Evolutionary conservation across 768 basidiomycete species (phyloP).

Genomic region (Lactarius vividus): DNA sequence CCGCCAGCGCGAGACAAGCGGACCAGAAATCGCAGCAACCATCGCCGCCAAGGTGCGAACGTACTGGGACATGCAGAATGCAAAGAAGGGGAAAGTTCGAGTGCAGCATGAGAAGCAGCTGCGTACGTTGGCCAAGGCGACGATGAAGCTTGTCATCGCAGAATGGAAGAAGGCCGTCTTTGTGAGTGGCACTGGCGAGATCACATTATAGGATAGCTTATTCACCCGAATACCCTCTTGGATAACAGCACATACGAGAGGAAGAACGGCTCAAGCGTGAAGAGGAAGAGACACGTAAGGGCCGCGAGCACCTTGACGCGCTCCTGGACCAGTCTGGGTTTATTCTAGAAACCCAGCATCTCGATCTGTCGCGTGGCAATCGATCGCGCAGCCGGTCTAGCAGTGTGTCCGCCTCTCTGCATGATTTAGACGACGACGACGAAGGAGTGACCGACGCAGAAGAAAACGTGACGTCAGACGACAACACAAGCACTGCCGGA

Average conservation of each 20-base stretch:
- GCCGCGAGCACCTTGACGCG: constrained; percentile 84
- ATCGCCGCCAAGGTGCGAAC: constrained; percentile 64
- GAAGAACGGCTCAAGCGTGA: constrained; percentile 60
- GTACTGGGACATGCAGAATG: constrained; percentile 72
- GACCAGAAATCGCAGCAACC: constrained; percentile 46
- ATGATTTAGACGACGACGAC: constrained; percentile 24
- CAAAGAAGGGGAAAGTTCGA: constrained; percentile 57
- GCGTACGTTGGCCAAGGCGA: constrained; percentile 65
- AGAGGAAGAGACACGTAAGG: constrained; percentile 74
- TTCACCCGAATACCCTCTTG: constrained; percentile 6
- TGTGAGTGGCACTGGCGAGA: constrained; percentile 43
- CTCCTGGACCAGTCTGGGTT: constrained; percentile 88
- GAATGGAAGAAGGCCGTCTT: constrained; percentile 91
- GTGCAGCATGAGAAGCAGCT: constrained; percentile 65
- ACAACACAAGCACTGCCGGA: constrained; percentile 32
- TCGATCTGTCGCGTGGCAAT: constrained; percentile 56
- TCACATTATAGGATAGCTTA: neutral
- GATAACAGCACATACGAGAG: constrained; percentile 65
- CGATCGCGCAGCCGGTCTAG: constrained; percentile 56
- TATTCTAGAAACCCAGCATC: constrained; percentile 80
- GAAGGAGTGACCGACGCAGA: constrained; percentile 27
- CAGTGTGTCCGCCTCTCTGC: constrained; percentile 34
- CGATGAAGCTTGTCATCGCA: constrained; percentile 62
- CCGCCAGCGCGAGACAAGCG: constrained; percentile 34
- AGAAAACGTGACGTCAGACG: constrained; percentile 31